Evolutionary conservation across 2,329 filamentous ascomycete species (phyloP), one percentile per base, ranked within the genome.

Genomic region (Apiospora saccharicola): DNA sequence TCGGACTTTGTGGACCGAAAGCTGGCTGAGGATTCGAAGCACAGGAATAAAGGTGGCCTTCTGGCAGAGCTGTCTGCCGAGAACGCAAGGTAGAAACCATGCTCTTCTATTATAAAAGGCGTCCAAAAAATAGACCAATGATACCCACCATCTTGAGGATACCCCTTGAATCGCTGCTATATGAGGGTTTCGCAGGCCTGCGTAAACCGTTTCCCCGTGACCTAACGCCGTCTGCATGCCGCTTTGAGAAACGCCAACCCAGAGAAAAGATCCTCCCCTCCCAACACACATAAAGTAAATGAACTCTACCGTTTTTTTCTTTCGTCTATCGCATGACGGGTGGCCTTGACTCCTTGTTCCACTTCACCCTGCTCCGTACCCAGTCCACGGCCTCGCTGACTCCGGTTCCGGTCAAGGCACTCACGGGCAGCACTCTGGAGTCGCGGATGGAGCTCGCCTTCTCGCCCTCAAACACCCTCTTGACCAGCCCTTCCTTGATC

Each of bases 331-430:
- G 89, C 95, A 98, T 98, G 70, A 97, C 91, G 1, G 96, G 96
- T 74, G 96, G 95, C 74, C 96, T 88, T 5, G 91, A 92, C 82
- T 98, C 96, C 84, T 96, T 98, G 81, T 98, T 98, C 94, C 96
- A 98, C 82, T 94, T 95, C 41, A 98, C 94, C 74, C 96, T 88
- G 76, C 92, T 96, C 80, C 94, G 91, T 73, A 99, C 86, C 96
- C 96, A 99, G 80, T 98, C 96, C n/a, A 99, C 93, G 0, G 96
- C 96, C 85, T 98, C 96, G 79, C 90, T 91, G 2, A 99, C 96
- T 3, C 96, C 96, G 0, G 92, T 92, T 4, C 91, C 94, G 7
- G 92, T 96, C 79, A 99, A 84, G n/a, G 96, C 96, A 81, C 94
- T 97, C 74, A 98, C 91, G 8, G 96, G 95, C 79, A 99, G 83